A percentile compares a stretch with the other conserved stretches of the same genome.
Evolutionary conservation across 2,329 filamentous ascomycete genomes (phyloP).

Genomic region (Berkeleyomyces rouxiae): DNA sequence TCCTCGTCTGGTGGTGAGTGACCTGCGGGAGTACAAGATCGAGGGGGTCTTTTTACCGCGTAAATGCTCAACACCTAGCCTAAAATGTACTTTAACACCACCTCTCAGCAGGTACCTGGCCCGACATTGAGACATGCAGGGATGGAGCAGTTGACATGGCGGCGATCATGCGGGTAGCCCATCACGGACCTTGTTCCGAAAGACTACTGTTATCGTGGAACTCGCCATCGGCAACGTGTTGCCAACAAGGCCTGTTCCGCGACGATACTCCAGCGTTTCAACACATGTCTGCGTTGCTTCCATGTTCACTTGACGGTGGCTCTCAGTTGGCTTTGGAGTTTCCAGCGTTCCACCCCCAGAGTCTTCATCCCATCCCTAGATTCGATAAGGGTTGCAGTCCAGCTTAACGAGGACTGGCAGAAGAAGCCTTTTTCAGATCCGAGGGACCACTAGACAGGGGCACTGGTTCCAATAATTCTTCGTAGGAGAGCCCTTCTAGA

Average conservation of each 20-base stretch:
- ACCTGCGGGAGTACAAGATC: neutral
- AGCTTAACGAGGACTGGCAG: neutral
- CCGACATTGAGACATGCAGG: slow-evolving; percentile 3
- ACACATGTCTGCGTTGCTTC: neutral
- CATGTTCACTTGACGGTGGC: neutral
- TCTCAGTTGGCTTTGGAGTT: neutral
- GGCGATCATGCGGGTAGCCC: neutral
- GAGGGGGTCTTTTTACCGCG: neutral
- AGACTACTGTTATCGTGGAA: neutral
- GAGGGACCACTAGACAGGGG: neutral
- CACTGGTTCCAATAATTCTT: neutral
- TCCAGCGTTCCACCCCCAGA: neutral
- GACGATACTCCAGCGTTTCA: neutral
- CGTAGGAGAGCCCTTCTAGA: neutral
- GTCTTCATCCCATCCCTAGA: neutral
- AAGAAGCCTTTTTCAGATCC: neutral
- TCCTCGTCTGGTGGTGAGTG: neutral
- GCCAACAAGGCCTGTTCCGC: neutral
- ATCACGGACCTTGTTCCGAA: neutral
- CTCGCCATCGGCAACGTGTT: neutral
- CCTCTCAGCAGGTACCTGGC: neutral
- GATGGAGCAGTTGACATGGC: neutral
- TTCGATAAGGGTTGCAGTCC: neutral
- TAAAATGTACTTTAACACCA: neutral
- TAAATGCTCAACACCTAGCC: neutral